phyloP scores from a whole-genome alignment of 192 early-diverging fungal genomes.

The Backusella tarrabulga region DNA sequence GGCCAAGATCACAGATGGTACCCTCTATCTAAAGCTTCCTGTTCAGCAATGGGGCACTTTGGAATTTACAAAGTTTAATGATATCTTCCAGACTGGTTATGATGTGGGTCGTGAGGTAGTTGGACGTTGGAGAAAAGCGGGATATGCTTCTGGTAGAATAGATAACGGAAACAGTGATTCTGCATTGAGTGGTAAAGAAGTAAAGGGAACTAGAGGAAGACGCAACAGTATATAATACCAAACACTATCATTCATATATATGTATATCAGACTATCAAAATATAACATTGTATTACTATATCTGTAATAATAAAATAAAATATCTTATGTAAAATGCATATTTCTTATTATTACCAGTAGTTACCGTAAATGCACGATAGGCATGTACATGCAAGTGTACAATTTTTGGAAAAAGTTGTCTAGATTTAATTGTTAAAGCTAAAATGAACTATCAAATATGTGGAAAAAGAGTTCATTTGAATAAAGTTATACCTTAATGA shows the following conservation, averaged over 20 bases:
- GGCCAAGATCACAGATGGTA: conserved; percentile 78
- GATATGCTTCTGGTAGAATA: conserved; percentile 45
- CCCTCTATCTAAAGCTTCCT: conserved; percentile 86
- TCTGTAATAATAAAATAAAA: not conserved
- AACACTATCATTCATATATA: not conserved
- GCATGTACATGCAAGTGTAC: not conserved
- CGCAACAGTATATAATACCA: conserved; percentile 29
- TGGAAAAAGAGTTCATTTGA: not conserved
- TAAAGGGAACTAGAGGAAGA: conserved; percentile 35
- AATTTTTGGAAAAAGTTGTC: not conserved
- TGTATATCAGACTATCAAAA: not conserved
- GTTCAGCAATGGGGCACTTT: conserved; percentile 83
- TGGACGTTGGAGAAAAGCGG: conserved; percentile 76
- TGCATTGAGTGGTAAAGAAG: conserved; percentile 25
- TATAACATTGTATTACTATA: not conserved
- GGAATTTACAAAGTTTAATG: conserved; percentile 89
- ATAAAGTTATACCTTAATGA: not conserved
- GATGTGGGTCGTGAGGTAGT: conserved; percentile 78
- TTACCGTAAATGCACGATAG: not conserved
- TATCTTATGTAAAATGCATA: not conserved
- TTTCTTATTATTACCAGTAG: not conserved
- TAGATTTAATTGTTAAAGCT: not conserved
- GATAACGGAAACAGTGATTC: conserved; percentile 12
- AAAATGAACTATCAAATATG: not conserved
- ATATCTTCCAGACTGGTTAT: conserved; percentile 87